Conservation (phyloP, 2,329 filamentous ascomycete species). For the Fusarium chlamydosporum region DNA sequence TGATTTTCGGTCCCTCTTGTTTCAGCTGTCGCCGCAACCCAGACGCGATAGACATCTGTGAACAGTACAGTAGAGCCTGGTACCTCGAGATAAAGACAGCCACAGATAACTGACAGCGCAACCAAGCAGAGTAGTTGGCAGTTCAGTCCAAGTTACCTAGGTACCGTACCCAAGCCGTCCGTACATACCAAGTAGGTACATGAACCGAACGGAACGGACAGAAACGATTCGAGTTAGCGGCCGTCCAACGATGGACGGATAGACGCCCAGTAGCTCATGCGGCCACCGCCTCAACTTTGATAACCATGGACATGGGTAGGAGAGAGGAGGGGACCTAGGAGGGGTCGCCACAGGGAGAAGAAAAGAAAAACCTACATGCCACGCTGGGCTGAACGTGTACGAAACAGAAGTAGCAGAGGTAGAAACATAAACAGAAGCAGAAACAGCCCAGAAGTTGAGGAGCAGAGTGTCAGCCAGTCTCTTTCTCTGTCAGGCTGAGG, state of each 20-base stretch:
- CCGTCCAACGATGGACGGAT: constrained; percentile 44
- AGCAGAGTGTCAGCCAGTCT: not conserved
- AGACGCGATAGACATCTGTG: constrained; percentile 33
- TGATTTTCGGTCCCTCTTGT: constrained; percentile 34
- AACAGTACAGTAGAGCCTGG: constrained; percentile 3
- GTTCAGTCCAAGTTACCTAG: not conserved
- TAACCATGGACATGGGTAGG: constrained; percentile 24
- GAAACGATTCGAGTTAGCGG: constrained; percentile 33
- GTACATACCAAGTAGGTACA: constrained; percentile 3
- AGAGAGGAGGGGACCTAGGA: constrained; percentile 19
- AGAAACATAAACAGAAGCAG: not conserved
- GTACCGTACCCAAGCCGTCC: constrained; percentile 10
- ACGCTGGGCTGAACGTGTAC: constrained; percentile 32
- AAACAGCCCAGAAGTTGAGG: constrained; percentile 12
- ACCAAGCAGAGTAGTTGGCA: not conserved
- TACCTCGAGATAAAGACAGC: not conserved
- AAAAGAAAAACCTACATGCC: constrained; percentile 40
- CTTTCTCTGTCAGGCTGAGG: constrained; percentile 13
- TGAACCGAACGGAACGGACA: constrained; percentile 11
- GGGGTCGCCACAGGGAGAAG: constrained; percentile 31
- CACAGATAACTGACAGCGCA: not conserved
- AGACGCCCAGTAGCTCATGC: constrained; percentile 39
- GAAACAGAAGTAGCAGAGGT: constrained; percentile 14
- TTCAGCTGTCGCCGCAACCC: constrained; percentile 42
- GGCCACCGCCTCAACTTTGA: constrained; percentile 42